A percentile compares a stretch with the other conserved stretches of the same genome.
Evolutionary conservation across 345 rosid genomes (phyloP).

Genomic region (Excoecaria agallocha): DNA sequence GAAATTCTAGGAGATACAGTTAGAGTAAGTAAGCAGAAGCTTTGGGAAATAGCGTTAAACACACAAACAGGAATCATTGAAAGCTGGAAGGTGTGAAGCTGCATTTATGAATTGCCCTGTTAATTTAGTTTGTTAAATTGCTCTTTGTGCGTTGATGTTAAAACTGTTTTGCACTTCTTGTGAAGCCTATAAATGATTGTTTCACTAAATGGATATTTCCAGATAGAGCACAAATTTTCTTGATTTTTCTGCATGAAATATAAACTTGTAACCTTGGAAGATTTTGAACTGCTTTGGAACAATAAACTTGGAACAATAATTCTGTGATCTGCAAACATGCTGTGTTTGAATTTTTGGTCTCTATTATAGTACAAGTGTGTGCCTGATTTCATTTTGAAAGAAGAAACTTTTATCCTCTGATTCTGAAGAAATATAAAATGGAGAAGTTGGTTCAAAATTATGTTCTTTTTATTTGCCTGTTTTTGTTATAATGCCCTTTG

Average conservation of each 20-base stretch:
- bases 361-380: neutral
- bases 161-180: neutral
- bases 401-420: neutral
- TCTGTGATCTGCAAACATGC: neutral
- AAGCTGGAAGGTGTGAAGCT: conserved; percentile 75
- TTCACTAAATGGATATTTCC: neutral
- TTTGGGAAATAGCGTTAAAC: conserved; percentile 73
- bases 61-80: conserved; percentile 57
- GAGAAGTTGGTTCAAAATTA: neutral
- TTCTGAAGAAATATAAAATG: neutral
- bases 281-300: neutral
- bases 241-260: neutral
- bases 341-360: neutral
- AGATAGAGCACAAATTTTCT: neutral
- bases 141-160: neutral
- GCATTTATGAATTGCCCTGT: conserved; percentile 8
- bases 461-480: neutral
- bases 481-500: neutral
- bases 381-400: neutral
- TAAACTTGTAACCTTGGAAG: neutral
- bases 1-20: conserved; percentile 55
- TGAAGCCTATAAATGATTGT: neutral
- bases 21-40: conserved; percentile 48
- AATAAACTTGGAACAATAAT: neutral
- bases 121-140: conserved; percentile 8